These are phyloP conservation scores for Salix caprea DNA, from an alignment of 345 rosid genomes.

Conservation along the genomic window DNA sequence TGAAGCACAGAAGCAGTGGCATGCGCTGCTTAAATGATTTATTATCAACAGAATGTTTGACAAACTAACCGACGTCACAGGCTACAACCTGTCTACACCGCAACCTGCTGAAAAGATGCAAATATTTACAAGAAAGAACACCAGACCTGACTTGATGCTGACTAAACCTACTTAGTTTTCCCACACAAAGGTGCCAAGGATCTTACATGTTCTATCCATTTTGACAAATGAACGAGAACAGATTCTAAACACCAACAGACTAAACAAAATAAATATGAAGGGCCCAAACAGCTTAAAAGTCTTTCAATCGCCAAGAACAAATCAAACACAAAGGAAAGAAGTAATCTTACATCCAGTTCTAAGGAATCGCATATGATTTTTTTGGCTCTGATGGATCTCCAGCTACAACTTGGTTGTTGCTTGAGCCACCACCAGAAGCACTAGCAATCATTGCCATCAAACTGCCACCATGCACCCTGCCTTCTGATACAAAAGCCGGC, in stretches of 20 bases:
- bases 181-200: conserved; percentile 6
- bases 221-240: conserved; percentile 20
- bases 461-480: conserved; percentile 95
- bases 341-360: conserved; percentile 48
- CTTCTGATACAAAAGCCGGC: conserved; percentile 59
- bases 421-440: conserved; percentile 40
- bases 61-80: conserved; percentile 28
- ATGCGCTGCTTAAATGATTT: conserved; percentile 14
- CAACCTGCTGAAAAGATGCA: conserved; percentile 17
- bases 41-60: conserved; percentile 40
- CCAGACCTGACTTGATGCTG: conserved; percentile 28
- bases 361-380: conserved; percentile 24
- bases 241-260: conserved; percentile 16
- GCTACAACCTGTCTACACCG: conserved; percentile 30
- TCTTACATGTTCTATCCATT: conserved; percentile 4
- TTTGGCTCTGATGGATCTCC: conserved; percentile 22
- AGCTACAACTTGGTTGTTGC: conserved; percentile 16
- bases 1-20: background rate
- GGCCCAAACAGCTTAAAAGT: conserved; percentile 5
- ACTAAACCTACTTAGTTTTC: conserved; percentile 23
- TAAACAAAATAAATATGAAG: conserved; percentile 11
- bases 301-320: conserved; percentile 3
- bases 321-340: conserved; percentile 12
- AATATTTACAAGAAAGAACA: conserved; percentile 44
- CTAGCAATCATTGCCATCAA: conserved; percentile 65